phyloP scores from a whole-genome alignment of 306 rosid species.

The Prunus campanulata region DNA sequence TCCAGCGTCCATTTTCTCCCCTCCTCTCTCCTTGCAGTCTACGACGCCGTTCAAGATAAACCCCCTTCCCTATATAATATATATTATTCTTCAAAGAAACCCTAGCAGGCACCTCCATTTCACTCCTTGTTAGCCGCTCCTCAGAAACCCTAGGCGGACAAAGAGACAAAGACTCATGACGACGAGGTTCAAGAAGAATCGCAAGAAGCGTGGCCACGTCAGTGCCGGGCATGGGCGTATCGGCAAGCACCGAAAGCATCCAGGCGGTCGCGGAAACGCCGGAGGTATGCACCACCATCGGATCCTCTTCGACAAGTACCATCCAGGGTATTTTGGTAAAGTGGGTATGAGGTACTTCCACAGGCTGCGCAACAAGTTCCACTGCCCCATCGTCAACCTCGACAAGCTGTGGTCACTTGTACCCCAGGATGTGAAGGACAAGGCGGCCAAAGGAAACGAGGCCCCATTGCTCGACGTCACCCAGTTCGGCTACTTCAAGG shows the following conservation, averaged over 20 bases:
- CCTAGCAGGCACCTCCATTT: background rate
- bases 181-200: conserved; percentile 17
- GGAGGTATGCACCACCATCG: conserved; percentile 30
- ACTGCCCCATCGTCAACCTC: conserved; percentile 22
- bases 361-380: conserved; percentile 21
- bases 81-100: background rate
- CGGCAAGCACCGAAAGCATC: conserved; percentile 27
- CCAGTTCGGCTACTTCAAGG: conserved; percentile 21
- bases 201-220: conserved; percentile 24
- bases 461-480: conserved; percentile 18
- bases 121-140: background rate
- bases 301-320: conserved; percentile 27
- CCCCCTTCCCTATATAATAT: background rate
- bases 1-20: background rate
- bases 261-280: conserved; percentile 25
- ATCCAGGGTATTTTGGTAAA: conserved; percentile 23
- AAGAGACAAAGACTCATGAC: background rate
- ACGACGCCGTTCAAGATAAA: background rate
- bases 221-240: conserved; percentile 21
- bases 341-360: conserved; percentile 26
- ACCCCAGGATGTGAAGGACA: conserved; percentile 20
- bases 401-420: conserved; percentile 28
- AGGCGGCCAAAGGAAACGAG: conserved; percentile 10
- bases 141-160: background rate
- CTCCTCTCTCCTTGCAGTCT: background rate